These are phyloP conservation scores for Aechmea fasciata DNA, from an alignment of 176 grass and related monocot species.

Conservation along the genomic window DNA sequence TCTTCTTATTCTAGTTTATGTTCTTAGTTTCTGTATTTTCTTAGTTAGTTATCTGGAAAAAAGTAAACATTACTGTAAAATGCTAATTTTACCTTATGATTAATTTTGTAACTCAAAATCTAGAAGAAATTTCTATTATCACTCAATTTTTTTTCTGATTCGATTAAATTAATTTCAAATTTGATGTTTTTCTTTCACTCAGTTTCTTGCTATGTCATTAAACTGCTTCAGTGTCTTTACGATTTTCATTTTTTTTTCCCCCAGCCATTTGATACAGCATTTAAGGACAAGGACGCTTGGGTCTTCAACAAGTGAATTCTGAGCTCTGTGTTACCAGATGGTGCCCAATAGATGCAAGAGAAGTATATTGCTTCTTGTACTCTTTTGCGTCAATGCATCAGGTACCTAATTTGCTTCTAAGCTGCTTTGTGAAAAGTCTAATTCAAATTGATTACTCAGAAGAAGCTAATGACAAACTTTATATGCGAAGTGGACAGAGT, in stretches of 20 bases:
- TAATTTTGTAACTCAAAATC: not conserved
- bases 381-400: constrained; percentile 48
- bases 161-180: not conserved
- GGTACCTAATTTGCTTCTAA: constrained; percentile 37
- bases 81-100: not conserved
- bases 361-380: constrained; percentile 28
- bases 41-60: not conserved
- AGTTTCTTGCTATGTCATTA: not conserved
- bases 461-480: too few species aligned
- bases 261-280: constrained; percentile 15
- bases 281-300: constrained; percentile 9
- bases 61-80: not conserved
- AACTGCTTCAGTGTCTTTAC: constrained; percentile 1
- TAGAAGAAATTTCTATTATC: not conserved
- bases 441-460: too few species aligned
- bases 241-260: not conserved
- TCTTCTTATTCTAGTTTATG: not conserved
- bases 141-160: not conserved
- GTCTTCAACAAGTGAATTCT: not conserved
- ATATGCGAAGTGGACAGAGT: too few species aligned
- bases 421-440: not conserved
- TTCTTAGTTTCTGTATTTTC: not conserved
- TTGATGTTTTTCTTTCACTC: not conserved
- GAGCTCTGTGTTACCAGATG: constrained; percentile 28
- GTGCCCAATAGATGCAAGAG: constrained; percentile 16